Base-by-base conservation (phyloP, 768 basidiomycete genomes). In the Trametes elegans region DNA sequence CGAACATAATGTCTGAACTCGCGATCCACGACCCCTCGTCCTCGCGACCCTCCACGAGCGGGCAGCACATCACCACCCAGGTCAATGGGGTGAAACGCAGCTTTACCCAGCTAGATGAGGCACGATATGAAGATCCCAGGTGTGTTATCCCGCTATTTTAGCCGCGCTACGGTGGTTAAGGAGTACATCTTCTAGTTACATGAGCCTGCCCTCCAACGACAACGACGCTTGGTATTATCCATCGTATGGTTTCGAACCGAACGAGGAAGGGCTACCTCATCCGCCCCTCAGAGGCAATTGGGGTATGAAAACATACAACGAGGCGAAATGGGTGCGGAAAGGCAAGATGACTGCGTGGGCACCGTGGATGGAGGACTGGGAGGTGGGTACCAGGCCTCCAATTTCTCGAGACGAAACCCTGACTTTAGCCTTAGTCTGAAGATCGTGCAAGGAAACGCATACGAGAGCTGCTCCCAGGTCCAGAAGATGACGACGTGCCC, bases 281-380 rank as follows among this genome's bases (percentile, higher is more conserved):
- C 75, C 77, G 28, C 70, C 77, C 35, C 75, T 75, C 11, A 74
- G 77, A 39, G 87, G 92, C 31, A 94, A 94, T 62, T 93, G 92
- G 90, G 92, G 92, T 3, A 81, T 84, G 55, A 94, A 94, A 72
- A 80, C 78, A 9, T 70, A 77, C 54, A 83, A 83, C 66, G 85
- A 84, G n/a, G 82, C 88, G 18, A 78, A 90, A 65, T 93, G 90
- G 90, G 78, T 88, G 44, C 81, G 90, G 16, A 81, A 78, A 66
- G 89, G 91, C 41, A 93, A 94, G 71, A 82, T 92, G 55, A 81
- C 83, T 26, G 76, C 85, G 13, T 94, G 92, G 92, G 90, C 89
- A 26, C 90, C 91, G 19, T 79, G 81, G 43, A 82, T 84, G 74
- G 90, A 90, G 31, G 90, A 93, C 55, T 91, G 88, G 86, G 90